phyloP scores from a whole-genome alignment of 2,329 filamentous ascomycete species.

The Samsoniella hepiali region DNA sequence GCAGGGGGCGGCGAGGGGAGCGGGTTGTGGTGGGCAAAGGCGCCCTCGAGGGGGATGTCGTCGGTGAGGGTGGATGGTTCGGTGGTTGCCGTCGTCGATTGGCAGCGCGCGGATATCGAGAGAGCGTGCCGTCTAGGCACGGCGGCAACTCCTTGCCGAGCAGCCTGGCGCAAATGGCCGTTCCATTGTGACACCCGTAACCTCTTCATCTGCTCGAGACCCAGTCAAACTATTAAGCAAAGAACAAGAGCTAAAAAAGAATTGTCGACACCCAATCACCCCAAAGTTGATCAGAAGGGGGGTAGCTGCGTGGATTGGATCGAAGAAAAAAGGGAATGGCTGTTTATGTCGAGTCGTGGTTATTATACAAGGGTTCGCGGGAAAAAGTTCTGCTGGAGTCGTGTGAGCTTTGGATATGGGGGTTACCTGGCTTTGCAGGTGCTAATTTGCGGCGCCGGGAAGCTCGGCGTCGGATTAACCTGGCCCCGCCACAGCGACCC shows the following conservation, averaged over 20 bases:
- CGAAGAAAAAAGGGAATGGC: constrained; percentile 1
- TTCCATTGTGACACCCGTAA: constrained; percentile 41
- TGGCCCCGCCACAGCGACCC: constrained; percentile 4
- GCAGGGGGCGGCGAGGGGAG: constrained; percentile 70
- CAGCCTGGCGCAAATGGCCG: constrained; percentile 37
- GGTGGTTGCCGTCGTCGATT: constrained; percentile 33
- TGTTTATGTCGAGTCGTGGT: constrained; percentile 7
- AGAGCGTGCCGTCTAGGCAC: constrained; percentile 27
- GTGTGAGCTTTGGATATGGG: constrained; percentile 30
- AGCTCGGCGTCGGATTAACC: constrained; percentile 18
- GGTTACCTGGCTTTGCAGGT: constrained; percentile 3
- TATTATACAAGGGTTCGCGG: constrained; percentile 20
- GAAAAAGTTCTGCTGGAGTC: constrained; percentile 39
- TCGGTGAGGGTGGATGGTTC: constrained; percentile 26
- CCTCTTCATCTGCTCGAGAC: constrained; percentile 38
- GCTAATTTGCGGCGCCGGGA: constrained; percentile 16
- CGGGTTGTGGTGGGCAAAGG: constrained; percentile 25
- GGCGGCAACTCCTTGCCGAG: constrained; percentile 29
- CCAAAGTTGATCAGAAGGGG: neutral
- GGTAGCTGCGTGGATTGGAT: neutral
- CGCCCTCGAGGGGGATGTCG: constrained; percentile 22
- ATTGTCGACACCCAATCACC: neutral
- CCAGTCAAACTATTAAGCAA: neutral
- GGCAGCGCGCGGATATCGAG: constrained; percentile 26
- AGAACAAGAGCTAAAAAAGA: neutral